Evolutionary conservation across 208 protist species (phyloP).

Genomic region (Leishmania turanica): DNA sequence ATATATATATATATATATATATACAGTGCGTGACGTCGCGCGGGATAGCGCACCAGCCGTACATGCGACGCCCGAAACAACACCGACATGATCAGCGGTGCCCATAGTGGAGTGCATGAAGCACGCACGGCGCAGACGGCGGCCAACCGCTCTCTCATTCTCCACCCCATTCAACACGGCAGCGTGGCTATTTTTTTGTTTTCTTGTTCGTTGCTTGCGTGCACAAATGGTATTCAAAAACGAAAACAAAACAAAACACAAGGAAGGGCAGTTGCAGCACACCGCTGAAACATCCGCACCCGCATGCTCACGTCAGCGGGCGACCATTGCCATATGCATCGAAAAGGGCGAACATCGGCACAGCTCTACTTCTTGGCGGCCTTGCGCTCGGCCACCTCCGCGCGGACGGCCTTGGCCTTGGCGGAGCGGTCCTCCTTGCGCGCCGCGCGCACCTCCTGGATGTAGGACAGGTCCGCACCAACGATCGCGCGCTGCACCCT

Average conservation of each 20-base stretch:
- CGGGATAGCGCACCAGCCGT: not conserved
- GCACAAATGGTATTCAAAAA: not conserved
- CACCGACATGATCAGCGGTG: not conserved
- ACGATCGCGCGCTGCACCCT: constrained; percentile 82
- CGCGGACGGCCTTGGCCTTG: constrained; percentile 89
- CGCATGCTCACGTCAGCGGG: not conserved
- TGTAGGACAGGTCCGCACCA: constrained; percentile 89
- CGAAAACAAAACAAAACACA: constrained; percentile 26
- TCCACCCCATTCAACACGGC: not conserved
- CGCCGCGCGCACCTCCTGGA: constrained; percentile 83
- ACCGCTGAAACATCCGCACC: not conserved
- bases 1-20: not conserved
- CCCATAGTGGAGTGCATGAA: not conserved
- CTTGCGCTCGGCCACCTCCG: constrained; percentile 91
- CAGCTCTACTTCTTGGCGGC: constrained; percentile 86
- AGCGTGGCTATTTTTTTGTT: not conserved
- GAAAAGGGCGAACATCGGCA: too few relatives aligned
- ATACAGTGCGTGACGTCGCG: not conserved
- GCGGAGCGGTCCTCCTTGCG: constrained; percentile 88
- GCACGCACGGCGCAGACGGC: not conserved
- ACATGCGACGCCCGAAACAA: not conserved
- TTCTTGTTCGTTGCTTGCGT: not conserved
- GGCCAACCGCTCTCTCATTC: not conserved
- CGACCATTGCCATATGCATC: not conserved
- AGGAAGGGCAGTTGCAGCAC: not conserved